Conservation (phyloP, 78 protist species). For the Monocercomonoides exilis region DNA sequence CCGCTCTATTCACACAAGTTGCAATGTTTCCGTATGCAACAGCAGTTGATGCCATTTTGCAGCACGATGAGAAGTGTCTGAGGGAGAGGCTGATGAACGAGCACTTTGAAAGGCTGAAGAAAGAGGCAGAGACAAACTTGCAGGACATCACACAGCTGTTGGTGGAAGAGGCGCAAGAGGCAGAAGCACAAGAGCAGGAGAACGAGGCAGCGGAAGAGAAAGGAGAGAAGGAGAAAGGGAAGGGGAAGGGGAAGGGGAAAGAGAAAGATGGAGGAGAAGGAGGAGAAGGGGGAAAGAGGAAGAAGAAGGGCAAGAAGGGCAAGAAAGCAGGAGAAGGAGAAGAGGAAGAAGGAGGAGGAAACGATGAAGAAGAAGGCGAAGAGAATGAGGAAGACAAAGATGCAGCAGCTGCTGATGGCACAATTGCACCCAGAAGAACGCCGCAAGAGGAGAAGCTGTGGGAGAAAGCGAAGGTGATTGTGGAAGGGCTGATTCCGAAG, state of each 20-base stretch:
- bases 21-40: not conserved
- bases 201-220: not conserved
- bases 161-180: not conserved
- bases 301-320: too few species aligned
- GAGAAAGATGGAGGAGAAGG: not conserved
- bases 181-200: not conserved
- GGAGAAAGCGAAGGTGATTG: not conserved
- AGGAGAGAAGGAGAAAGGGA: not conserved
- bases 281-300: too few species aligned
- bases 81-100: not conserved
- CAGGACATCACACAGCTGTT: not conserved
- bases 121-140: not conserved
- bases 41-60: not conserved
- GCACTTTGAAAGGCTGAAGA: not conserved
- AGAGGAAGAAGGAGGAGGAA: too few species aligned
- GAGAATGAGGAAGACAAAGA: not conserved
- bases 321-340: too few species aligned
- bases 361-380: not conserved
- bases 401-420: not conserved
- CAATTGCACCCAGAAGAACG: not conserved
- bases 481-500: not conserved
- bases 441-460: not conserved
- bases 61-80: not conserved
- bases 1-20: not conserved
- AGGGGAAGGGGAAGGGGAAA: not conserved